These are phyloP conservation scores for Pseudomonodictys pantanalensis DNA, from an alignment of 495 filamentous ascomycete genomes.

Conservation along the genomic window DNA sequence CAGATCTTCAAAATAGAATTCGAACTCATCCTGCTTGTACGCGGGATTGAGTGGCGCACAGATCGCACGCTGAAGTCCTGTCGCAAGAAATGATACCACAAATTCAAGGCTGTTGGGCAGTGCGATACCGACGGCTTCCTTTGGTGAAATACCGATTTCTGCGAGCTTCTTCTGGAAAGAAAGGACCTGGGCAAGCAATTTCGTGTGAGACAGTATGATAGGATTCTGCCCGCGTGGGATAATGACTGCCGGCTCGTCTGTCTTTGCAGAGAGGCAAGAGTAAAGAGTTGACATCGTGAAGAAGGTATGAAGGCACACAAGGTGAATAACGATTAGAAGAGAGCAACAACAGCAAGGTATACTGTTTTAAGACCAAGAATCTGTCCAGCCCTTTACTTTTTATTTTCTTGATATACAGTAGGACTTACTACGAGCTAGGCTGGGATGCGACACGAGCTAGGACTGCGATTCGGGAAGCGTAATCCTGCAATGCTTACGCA, in stretches of 20 bases:
- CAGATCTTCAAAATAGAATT: constrained; percentile 22
- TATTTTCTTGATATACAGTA: neutral
- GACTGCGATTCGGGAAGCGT: neutral
- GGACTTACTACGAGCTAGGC: neutral
- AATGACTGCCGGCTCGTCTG: constrained; percentile 23
- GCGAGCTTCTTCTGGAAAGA: constrained; percentile 31
- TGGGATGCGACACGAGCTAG: neutral
- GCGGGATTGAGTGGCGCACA: constrained; percentile 21
- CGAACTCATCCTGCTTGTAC: constrained; percentile 22
- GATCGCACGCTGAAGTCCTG: constrained; percentile 11
- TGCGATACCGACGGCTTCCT: constrained; percentile 30
- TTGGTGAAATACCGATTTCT: constrained; percentile 24
- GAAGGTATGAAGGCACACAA: neutral
- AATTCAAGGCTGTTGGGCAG: constrained; percentile 32
- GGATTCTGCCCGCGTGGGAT: constrained; percentile 19
- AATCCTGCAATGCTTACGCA: neutral
- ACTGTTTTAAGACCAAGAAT: neutral
- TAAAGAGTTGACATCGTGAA: constrained; percentile 17
- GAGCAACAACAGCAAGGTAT: neutral
- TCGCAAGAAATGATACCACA: constrained; percentile 22
- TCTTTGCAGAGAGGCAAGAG: constrained; percentile 18
- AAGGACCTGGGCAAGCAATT: constrained; percentile 18
- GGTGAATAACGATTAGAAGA: neutral
- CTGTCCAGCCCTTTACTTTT: too few relatives aligned
- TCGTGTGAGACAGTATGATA: constrained; percentile 21